A percentile compares a stretch with the other conserved stretches of the same genome.
Conservation (phyloP, 2,329 filamentous ascomycete species). For the Simplicillium sp. region DNA sequence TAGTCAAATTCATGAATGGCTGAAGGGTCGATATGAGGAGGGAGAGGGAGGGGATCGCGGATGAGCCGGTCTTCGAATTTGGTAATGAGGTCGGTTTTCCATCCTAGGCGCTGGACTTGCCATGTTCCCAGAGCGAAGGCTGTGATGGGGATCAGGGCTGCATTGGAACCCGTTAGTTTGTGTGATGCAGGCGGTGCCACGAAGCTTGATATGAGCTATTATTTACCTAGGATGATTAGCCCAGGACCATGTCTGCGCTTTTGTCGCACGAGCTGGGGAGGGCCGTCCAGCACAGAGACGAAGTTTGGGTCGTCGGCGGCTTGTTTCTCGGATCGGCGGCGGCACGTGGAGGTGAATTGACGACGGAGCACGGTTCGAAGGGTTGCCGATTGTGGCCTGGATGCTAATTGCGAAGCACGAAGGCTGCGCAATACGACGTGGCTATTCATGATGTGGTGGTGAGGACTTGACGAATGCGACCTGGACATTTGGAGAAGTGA, state of each 20-base stretch:
- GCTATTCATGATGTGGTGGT: neutral
- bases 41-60: conserved; percentile 75
- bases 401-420: neutral
- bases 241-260: conserved; percentile 69
- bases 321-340: conserved; percentile 22
- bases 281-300: conserved; percentile 78
- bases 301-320: conserved; percentile 71
- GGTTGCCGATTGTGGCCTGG: neutral
- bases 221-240: conserved; percentile 62
- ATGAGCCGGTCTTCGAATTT: conserved; percentile 87
- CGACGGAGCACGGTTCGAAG: conserved; percentile 3
- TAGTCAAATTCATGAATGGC: conserved; percentile 88
- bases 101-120: conserved; percentile 87
- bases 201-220: too few species aligned
- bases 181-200: neutral
- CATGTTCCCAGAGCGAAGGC: conserved; percentile 86
- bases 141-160: conserved; percentile 79
- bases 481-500: too few species aligned
- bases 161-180: neutral
- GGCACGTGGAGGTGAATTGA: conserved; percentile 9
- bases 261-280: conserved; percentile 67
- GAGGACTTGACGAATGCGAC: too few species aligned
- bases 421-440: neutral
- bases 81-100: conserved; percentile 90
- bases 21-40: conserved; percentile 70